phyloP scores from a whole-genome alignment of 257 asterid genomes.

The Solanum tarapatanum region DNA sequence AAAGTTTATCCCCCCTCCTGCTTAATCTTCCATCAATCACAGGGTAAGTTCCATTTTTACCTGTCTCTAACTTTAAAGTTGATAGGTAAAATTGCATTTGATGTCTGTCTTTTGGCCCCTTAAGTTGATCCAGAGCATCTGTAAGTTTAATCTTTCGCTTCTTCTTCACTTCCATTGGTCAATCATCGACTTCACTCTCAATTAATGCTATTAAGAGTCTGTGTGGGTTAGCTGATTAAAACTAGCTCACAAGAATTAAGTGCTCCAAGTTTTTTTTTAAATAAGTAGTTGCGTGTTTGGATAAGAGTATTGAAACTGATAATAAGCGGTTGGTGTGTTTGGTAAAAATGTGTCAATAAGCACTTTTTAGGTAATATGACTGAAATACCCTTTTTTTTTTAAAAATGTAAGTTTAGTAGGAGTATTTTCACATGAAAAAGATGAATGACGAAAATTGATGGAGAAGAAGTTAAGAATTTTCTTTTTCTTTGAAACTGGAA shows the following conservation, averaged over 20 bases:
- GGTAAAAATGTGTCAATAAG: neutral
- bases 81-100: neutral
- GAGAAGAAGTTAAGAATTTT: neutral
- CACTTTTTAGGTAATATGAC: neutral
- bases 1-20: slow-evolving; percentile 59
- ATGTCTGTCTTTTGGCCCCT: neutral
- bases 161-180: neutral
- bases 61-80: neutral
- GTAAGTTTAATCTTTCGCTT: neutral
- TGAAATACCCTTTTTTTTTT: neutral
- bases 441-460: neutral
- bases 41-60: slow-evolving; percentile 58
- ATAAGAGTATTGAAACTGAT: neutral
- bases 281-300: neutral
- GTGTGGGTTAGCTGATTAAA: neutral
- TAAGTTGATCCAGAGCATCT: neutral
- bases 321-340: neutral
- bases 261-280: neutral
- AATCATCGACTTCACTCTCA: neutral
- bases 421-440: neutral
- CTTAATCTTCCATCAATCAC: slow-evolving; percentile 93
- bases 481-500: neutral
- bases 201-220: neutral
- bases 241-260: neutral
- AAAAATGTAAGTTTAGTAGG: neutral